Conservation (phyloP, 495 filamentous ascomycete species). For the Aspergillus panamensis region DNA sequence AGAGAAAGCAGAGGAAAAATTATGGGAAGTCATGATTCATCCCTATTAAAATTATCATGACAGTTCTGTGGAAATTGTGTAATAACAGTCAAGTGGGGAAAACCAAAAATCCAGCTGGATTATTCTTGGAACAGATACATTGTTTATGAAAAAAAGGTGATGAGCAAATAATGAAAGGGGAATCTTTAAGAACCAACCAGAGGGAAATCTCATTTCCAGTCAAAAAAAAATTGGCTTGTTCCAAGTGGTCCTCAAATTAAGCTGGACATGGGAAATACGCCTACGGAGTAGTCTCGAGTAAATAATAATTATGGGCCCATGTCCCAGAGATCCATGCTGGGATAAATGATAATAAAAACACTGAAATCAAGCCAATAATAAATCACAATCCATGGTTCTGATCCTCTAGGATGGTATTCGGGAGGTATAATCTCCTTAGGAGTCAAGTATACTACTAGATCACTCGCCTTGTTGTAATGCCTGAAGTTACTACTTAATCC, state of each 20-base stretch:
- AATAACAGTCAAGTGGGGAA: slow-evolving; percentile 22
- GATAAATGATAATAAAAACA: not conserved
- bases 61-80: slow-evolving; percentile 13
- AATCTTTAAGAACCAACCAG: slow-evolving; percentile 8
- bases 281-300: slow-evolving; percentile 3
- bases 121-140: slow-evolving; percentile 20
- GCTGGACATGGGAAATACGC: slow-evolving; percentile 13
- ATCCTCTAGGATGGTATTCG: not conserved
- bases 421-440: not conserved
- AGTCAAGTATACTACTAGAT: too few relatives aligned
- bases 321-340: slow-evolving; percentile 6
- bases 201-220: slow-evolving; percentile 5
- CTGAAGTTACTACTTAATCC: not conserved
- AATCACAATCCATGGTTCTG: not conserved
- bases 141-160: slow-evolving; percentile 25
- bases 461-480: too few relatives aligned
- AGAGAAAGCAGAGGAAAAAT: not conserved
- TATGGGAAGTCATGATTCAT: too few relatives aligned
- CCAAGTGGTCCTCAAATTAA: slow-evolving; percentile 17
- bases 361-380: slow-evolving; percentile 1
- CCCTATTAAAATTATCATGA: not conserved
- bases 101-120: slow-evolving; percentile 19
- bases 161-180: slow-evolving; percentile 33
- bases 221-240: slow-evolving; percentile 11
- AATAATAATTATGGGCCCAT: slow-evolving; percentile 7